These are phyloP conservation scores for Penicillium freii DNA, from an alignment of 2,329 filamentous ascomycete genomes.

Conservation along the genomic window DNA sequence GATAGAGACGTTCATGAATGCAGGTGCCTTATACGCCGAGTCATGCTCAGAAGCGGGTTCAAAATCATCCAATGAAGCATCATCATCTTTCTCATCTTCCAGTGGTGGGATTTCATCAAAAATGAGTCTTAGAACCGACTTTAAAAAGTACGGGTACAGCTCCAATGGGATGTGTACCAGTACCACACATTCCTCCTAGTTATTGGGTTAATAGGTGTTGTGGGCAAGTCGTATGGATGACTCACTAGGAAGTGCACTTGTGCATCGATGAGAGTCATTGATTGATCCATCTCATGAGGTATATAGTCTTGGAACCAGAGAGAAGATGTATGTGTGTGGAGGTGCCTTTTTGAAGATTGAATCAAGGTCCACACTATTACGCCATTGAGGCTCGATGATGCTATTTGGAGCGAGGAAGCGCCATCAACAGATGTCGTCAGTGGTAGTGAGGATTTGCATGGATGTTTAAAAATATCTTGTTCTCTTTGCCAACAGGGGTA, in stretches of 20 bases:
- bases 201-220: slow-evolving; percentile 1
- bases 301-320: background rate
- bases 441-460: background rate
- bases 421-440: slow-evolving; percentile 18
- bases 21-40: slow-evolving; percentile 55
- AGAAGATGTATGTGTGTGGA: background rate
- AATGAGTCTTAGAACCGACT: slow-evolving; percentile 81
- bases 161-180: slow-evolving; percentile 86
- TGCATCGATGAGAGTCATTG: slow-evolving; percentile 23
- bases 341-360: background rate
- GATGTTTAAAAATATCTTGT: background rate
- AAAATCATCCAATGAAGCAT: slow-evolving; percentile 44
- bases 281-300: slow-evolving; percentile 23
- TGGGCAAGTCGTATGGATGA: background rate
- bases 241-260: slow-evolving; percentile 27
- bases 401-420: background rate
- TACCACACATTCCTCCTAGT: slow-evolving; percentile 78
- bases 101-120: slow-evolving; percentile 57
- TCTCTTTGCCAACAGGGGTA: no score
- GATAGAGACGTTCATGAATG: slow-evolving; percentile 89
- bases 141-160: slow-evolving; percentile 73
- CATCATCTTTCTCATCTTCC: slow-evolving; percentile 36
- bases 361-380: slow-evolving; percentile 11
- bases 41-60: slow-evolving; percentile 26
- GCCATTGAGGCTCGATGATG: slow-evolving; percentile 20